Evolutionary conservation across 2,329 filamentous ascomycete species (phyloP), one percentile per base, ranked within the genome.

Genomic region (Scedosporium aurantiacum): DNA sequence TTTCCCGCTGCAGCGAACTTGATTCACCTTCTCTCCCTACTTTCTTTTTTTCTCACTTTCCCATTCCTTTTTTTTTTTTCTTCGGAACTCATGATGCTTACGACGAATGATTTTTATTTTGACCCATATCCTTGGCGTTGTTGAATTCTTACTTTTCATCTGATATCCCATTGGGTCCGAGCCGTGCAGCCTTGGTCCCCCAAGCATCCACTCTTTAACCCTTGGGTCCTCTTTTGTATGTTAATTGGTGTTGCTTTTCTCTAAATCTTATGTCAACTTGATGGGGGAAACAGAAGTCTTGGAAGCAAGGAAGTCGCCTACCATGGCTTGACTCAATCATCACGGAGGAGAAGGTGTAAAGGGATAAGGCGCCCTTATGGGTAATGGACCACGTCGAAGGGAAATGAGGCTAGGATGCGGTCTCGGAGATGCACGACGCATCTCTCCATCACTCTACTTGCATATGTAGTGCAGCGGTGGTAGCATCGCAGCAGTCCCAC

Each of bases 171-270:
- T 50, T 57, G 41, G 14, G 52, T 25, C 6, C 52, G 56, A 18
- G 37, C 62, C 21, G 45, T 63, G 18, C 58, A 58, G 4, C 25
- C 60, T 25, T 60, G 63, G 16, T 60, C 60, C 18, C 18, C 50
- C n/a, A 54, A 54, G 21, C 50, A 21, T 54, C 21, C 12, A 27
- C 50, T 18, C 50, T 54, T 2, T 61, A 57, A 1, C 62, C 62
- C 60, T 62, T 63, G n/a, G n/a, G n/a, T 18, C 43, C 16, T 12
- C 2, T 23, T 18, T 23, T 18, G 43, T 47, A 18, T 18, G n/a
- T 47, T 47, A n/a, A n/a, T n/a, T 7, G 10, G 43, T 47, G 43
- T 23, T 23, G n/a, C 21, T 21, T 47, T 47, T 23, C n/a, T 47
- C 6, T 47, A n/a, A n/a, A n/a, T 10, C 43, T 12, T 47, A 10